A percentile compares a stretch with the other conserved stretches of the same genome.
phyloP scores from a whole-genome alignment of 257 asterid genomes.

The Solanum sitiens region DNA sequence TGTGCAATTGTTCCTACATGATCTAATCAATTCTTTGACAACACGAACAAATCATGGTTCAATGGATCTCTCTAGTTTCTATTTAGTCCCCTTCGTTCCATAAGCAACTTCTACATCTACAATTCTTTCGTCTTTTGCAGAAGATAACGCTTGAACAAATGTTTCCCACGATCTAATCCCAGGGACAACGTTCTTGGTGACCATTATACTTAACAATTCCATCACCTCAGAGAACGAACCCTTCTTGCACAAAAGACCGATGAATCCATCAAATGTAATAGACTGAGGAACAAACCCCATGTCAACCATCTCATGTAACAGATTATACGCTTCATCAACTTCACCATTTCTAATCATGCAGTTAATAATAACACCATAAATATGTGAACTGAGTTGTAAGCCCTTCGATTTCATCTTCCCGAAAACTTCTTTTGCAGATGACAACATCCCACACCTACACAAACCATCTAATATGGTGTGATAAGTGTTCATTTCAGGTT shows the following conservation, averaged over 20 bases:
- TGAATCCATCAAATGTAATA: conserved; percentile 14
- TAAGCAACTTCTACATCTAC: neutral
- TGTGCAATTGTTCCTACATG: neutral
- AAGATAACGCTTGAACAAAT: conserved; percentile 1
- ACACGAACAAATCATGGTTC: neutral
- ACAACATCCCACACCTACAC: conserved; percentile 24
- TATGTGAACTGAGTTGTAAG: conserved; percentile 13
- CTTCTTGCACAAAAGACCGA: conserved; percentile 18
- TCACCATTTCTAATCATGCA: conserved; percentile 21
- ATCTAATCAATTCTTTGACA: neutral
- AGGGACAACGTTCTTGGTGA: conserved; percentile 10
- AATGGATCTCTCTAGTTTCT: neutral
- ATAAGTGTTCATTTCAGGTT: conserved; percentile 42
- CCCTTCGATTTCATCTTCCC: conserved; percentile 27
- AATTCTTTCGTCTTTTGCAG: neutral
- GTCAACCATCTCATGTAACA: conserved; percentile 26
- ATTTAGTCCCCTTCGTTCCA: neutral
- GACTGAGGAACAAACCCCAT: conserved; percentile 11
- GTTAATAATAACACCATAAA: conserved; percentile 19
- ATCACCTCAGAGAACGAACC: conserved; percentile 14
- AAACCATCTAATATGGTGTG: conserved; percentile 17
- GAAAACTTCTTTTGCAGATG: conserved; percentile 20
- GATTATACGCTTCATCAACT: conserved; percentile 19
- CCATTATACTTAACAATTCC: conserved; percentile 19
- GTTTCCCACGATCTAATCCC: conserved; percentile 19